Evolutionary conservation across 202 grass and related monocot species (phyloP).

Genomic region (Schoenoplectus tabernaemontani): DNA sequence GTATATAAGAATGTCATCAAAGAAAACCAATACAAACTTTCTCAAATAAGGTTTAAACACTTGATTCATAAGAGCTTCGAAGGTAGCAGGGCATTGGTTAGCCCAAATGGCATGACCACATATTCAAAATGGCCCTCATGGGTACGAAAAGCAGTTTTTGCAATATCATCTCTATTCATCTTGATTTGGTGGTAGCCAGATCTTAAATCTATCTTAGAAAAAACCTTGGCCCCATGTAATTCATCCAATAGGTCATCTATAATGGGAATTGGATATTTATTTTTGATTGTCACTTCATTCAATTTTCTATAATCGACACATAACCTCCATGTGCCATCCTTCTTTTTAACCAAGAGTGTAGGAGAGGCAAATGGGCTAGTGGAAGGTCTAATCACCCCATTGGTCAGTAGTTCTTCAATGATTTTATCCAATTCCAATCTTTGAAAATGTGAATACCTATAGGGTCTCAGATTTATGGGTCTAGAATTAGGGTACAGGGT

Average conservation of each 20-base stretch:
- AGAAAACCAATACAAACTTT: background rate
- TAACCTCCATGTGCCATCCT: no score
- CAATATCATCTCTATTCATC: background rate
- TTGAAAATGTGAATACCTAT: no score
- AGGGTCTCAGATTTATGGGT: no score
- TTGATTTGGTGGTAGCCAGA: background rate
- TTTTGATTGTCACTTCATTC: background rate
- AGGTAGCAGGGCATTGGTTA: background rate
- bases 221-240: background rate
- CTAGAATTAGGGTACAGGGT: no score
- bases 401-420: no score
- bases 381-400: no score
- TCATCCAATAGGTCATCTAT: background rate
- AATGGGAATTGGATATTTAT: background rate
- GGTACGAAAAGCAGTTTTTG: background rate
- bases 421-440: background rate
- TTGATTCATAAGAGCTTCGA: background rate
- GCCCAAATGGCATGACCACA: background rate
- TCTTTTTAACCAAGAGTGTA: no score
- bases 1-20: background rate
- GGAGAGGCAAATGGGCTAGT: no score
- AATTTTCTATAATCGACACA: no score
- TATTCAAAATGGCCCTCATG: background rate
- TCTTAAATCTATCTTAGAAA: background rate
- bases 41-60: background rate